Evolutionary conservation across 306 rosid species (phyloP).

Genomic region (Glycine tomentella): DNA sequence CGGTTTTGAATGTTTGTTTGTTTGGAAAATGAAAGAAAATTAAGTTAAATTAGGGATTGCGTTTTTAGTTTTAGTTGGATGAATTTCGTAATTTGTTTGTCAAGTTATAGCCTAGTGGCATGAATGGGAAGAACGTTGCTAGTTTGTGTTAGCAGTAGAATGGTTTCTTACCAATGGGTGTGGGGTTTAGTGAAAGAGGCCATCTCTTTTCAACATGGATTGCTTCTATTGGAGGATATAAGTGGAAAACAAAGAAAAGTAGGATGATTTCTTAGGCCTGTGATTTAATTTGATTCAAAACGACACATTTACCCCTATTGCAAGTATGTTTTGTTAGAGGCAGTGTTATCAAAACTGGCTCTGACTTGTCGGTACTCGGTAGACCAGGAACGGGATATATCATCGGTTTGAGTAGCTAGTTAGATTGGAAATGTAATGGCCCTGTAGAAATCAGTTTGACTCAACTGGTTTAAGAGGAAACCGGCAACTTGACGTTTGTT

Average conservation of each 20-base stretch:
- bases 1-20: neutral
- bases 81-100: constrained; percentile 15
- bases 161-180: neutral
- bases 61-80: neutral
- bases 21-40: neutral
- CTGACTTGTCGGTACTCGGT: neutral
- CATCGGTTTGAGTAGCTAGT: neutral
- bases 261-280: too few species aligned
- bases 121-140: neutral
- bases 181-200: neutral
- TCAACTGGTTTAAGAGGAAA: neutral
- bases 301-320: neutral
- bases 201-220: too few species aligned
- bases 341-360: neutral
- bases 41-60: neutral
- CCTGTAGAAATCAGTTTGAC: neutral
- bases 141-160: neutral
- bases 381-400: neutral
- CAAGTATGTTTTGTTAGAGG: neutral
- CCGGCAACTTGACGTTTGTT: neutral
- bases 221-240: too few species aligned
- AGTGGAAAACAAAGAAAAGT: too few species aligned
- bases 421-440: neutral
- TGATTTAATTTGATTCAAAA: neutral
- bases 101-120: constrained; percentile 8